Conservation (phyloP, 2,329 filamentous ascomycete genomes). For the Ambrosiella cleistominuta region DNA sequence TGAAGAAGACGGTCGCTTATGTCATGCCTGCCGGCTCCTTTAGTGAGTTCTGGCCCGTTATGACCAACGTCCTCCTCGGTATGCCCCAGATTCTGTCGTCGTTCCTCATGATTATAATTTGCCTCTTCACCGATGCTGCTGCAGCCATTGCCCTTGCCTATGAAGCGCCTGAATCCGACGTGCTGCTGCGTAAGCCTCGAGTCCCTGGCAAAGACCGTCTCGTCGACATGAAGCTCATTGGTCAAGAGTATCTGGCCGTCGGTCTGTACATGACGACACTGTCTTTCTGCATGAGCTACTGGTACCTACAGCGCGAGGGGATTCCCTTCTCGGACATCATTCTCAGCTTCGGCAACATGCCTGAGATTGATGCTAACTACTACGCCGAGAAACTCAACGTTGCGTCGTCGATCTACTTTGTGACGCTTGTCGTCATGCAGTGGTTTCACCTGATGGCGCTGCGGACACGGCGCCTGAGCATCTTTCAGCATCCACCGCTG, state of each 20-base stretch:
- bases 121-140: slow-evolving; percentile 73
- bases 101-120: slow-evolving; percentile 96
- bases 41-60: slow-evolving; percentile 96
- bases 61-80: slow-evolving; percentile 88
- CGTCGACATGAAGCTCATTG: slow-evolving; percentile 54
- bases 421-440: slow-evolving; percentile 87
- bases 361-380: slow-evolving; percentile 86
- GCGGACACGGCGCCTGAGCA: slow-evolving; percentile 81
- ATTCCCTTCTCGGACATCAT: slow-evolving; percentile 69
- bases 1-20: slow-evolving; percentile 97
- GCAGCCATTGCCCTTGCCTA: slow-evolving; percentile 59
- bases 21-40: slow-evolving; percentile 92
- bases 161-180: slow-evolving; percentile 59
- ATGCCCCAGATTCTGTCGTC: slow-evolving; percentile 97
- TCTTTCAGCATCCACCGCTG: slow-evolving; percentile 85
- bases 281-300: slow-evolving; percentile 94
- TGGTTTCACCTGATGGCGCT: slow-evolving; percentile 99
- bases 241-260: slow-evolving; percentile 42
- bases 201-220: slow-evolving; percentile 52
- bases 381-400: slow-evolving; percentile 67
- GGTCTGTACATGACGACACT: slow-evolving; percentile 91
- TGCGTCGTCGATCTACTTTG: slow-evolving; percentile 83
- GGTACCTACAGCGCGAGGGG: slow-evolving; percentile 83
- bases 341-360: slow-evolving; percentile 94
- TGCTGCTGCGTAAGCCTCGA: slow-evolving; percentile 50